Evolutionary conservation across 768 basidiomycete genomes (phyloP), one percentile per base, ranked within the genome.

Genomic region (Boletellus sp.): DNA sequence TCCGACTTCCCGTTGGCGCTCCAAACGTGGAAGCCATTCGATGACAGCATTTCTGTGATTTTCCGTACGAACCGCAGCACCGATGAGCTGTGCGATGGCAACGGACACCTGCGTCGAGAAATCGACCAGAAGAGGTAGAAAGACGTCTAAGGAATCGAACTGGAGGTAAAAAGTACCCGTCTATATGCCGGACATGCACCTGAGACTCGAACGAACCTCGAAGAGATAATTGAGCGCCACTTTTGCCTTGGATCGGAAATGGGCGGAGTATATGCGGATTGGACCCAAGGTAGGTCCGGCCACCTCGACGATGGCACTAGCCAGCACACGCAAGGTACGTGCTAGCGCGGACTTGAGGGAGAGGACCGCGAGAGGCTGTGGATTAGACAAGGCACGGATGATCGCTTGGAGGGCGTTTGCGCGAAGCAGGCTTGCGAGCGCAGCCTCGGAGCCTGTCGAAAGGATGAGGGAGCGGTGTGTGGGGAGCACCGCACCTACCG

Each of bases 261-360:
- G 72, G 6, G 69, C 52, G 1, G 61, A 45, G 32, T 65, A 62
- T 17, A 40, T 48, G 20, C 61, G 53, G 8, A 90, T 70, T 1
- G 84, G 87, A 75, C 84, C 87, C 39, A 79, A 77, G 0, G 82
- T 79, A 0, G 87, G 86, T 0, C 87, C 87, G 0, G 85, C 78
- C 1, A 80, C 72, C 38, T 90, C 87, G 6, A 89, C 78, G 32
- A 85, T 67, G 1, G 84, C 78, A 4, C 72, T 67, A 5, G 80
- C 75, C 17, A 89, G 62, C 0, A 82, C 77, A 32, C 83, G 75
- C 16, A 90, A 67, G 2, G 79, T 84, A 4, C 89, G 79, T 6
- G 81, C 72, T 45, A 88, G 73, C 0, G 88, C 85, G 0, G 78
- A 67, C 37, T 75, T 78, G 17, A 85, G 66, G 12, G 70, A 23